phyloP scores from a whole-genome alignment of 192 early-diverging fungal genomes.

The Entrophospora sp. region DNA sequence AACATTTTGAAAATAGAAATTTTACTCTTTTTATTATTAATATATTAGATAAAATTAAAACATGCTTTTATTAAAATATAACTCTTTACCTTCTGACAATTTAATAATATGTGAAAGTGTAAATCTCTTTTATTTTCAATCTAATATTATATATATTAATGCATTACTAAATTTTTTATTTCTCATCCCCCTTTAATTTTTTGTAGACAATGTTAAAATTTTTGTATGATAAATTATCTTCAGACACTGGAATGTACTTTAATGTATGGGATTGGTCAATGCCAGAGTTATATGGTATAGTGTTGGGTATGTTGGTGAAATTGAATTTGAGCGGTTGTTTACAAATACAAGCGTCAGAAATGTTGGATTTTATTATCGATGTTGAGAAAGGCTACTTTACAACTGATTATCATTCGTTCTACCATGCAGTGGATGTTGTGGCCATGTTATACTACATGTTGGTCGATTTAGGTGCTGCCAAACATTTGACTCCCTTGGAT shows the following conservation, averaged over 20 bases:
- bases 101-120: background rate
- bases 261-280: conserved; percentile 55
- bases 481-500: conserved; percentile 61
- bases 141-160: too few species aligned
- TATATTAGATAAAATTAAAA: too few species aligned
- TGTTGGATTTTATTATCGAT: conserved; percentile 81
- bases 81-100: background rate
- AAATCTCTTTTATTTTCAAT: background rate
- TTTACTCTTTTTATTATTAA: too few species aligned
- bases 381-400: conserved; percentile 69
- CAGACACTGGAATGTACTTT: conserved; percentile 39
- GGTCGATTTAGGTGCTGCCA: conserved; percentile 53
- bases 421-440: conserved; percentile 85
- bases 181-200: background rate
- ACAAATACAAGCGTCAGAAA: conserved; percentile 47
- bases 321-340: conserved; percentile 53
- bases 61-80: background rate
- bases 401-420: conserved; percentile 88
- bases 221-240: conserved; percentile 29
- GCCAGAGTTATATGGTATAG: conserved; percentile 74
- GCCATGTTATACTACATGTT: conserved; percentile 75
- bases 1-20: too few species aligned
- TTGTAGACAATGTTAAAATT: conserved; percentile 44
- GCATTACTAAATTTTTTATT: background rate
- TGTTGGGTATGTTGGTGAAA: conserved; percentile 69